Evolutionary conservation across 306 rosid genomes (phyloP), one percentile per base, ranked within the genome.

Genomic region (Citrullus mucosospermus): DNA sequence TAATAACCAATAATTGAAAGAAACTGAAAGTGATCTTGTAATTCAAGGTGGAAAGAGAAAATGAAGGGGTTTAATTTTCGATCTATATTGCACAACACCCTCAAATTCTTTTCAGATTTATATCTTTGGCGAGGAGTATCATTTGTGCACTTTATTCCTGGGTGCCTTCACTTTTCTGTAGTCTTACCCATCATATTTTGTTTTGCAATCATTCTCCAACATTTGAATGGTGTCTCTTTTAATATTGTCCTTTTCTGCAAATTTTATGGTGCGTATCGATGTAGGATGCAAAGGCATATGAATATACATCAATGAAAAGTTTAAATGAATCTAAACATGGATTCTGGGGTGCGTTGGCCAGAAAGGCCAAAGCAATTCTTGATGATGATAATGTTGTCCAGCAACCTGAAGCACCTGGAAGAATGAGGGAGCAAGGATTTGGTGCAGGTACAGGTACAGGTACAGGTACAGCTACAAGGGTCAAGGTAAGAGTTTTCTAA

Each of bases 271-370:
- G 50, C 79, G 78, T 81, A 78, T 85, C 46, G 56, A 68, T 87
- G 77, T 79, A 87, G 96, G 90, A 85, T 73, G 68, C 91, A 16
- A 85, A 87, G 84, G 55, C 85, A 2, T 81, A 87, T 75, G 96
- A 95, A 81, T 92, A 92, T 85, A 87, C 93, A 8, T 92, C 97
- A 28, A 89, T 92, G 92, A 87, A 86, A 79, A 88, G 63, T 75
- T 63, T 88, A 87, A 85, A 85, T 80, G 97, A 95, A 83, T 78
- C 97, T 81, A 95, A 95, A 66, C 88, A 86, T 81, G 97, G 98
- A 59, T 91, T 95, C 82, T 95, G 98, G 98, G 93, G 97, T 82
- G 87, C 43, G 76, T 82, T 95, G 59, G 97, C 97, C 66, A 88
- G 97, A 85, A 95, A 95, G 81, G 97, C 98, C 62, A 95, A 92